These are phyloP conservation scores for Aurantiochytrium sp. DNA, from an alignment of 108 stramenopile species.

Conservation along the genomic window DNA sequence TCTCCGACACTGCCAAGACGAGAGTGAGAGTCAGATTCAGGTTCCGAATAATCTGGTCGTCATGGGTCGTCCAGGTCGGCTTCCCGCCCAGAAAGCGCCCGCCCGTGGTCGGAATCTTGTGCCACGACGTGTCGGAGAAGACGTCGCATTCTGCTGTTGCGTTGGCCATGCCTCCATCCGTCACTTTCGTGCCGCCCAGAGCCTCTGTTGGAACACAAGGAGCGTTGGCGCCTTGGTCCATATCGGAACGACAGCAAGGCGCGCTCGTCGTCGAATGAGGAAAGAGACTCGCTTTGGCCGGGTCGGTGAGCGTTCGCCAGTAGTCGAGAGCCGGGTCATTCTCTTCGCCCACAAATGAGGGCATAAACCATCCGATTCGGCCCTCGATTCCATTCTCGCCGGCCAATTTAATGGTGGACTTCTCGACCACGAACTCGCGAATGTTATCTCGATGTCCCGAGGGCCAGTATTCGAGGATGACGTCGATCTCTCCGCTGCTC, in stretches of 20 bases:
- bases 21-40: neutral
- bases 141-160: too few relatives aligned
- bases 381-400: neutral
- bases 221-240: neutral
- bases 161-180: neutral
- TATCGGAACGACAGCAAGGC: neutral
- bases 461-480: neutral
- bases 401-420: neutral
- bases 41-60: neutral
- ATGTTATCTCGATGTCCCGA: neutral
- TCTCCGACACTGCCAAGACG: neutral
- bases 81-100: neutral
- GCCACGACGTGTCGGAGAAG: too few relatives aligned
- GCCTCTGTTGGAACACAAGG: neutral
- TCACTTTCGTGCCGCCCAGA: neutral
- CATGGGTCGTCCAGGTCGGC: neutral
- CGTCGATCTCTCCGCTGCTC: neutral
- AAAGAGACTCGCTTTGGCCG: neutral
- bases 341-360: neutral
- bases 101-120: neutral
- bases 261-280: neutral
- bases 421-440: neutral
- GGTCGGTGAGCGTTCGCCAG: neutral
- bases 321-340: neutral
- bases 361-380: neutral